Conservation (phyloP, 164 flowering plant species). For the Vitis labrusca region DNA sequence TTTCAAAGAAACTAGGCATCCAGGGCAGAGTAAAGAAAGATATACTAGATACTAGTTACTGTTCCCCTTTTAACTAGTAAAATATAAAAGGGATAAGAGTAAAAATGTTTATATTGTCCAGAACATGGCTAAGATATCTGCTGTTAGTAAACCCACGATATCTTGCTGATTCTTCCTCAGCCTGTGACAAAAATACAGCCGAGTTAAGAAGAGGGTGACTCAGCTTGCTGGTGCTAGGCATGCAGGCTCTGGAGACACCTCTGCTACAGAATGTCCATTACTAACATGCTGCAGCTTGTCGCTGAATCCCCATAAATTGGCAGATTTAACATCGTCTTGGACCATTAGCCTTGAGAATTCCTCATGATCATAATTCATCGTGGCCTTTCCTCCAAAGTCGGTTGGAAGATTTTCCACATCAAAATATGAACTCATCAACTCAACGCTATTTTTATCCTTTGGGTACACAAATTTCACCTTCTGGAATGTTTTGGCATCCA, state of each 20-base stretch:
- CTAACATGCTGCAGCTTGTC: constrained; percentile 31
- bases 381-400: constrained; percentile 74
- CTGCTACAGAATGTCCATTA: constrained; percentile 43
- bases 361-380: constrained; percentile 66
- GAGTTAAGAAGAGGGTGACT: background rate
- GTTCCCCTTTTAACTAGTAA: too few relatives aligned
- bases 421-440: constrained; percentile 70
- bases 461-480: constrained; percentile 93
- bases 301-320: constrained; percentile 55
- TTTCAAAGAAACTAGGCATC: too few relatives aligned
- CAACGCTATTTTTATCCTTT: constrained; percentile 73
- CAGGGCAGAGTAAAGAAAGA: too few relatives aligned
- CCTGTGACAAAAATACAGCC: too few relatives aligned
- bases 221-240: constrained; percentile 14
- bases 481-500: constrained; percentile 80
- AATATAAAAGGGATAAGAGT: too few relatives aligned
- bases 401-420: constrained; percentile 83
- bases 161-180: too few relatives aligned
- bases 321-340: constrained; percentile 70
- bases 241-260: constrained; percentile 57
- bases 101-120: too few relatives aligned
- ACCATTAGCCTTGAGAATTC: constrained; percentile 84
- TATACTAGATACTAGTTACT: too few relatives aligned
- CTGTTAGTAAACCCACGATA: too few relatives aligned
- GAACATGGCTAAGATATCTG: too few relatives aligned